phyloP scores from a whole-genome alignment of 2,329 filamentous ascomycete species.

The Botrytis cinerea region DNA sequence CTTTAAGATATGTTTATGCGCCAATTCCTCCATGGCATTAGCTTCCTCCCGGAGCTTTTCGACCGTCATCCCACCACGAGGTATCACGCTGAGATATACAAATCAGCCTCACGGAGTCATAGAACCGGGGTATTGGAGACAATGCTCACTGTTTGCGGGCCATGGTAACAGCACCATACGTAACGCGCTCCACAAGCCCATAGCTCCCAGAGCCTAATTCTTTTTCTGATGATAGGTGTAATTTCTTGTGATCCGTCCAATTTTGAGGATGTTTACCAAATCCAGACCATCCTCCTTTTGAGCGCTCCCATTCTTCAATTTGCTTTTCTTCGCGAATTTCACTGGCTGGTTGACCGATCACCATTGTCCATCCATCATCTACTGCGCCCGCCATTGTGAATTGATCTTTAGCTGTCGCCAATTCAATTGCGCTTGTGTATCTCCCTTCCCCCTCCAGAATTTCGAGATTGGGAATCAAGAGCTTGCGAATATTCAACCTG shows the following conservation, averaged over 20 bases:
- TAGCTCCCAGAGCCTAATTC: constrained; percentile 48
- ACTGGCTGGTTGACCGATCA: constrained; percentile 30
- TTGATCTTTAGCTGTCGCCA: not conserved
- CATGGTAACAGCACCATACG: constrained; percentile 45
- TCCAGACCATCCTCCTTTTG: constrained; percentile 35
- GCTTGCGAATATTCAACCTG: not conserved
- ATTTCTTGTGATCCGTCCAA: constrained; percentile 28
- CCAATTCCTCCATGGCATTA: constrained; percentile 50
- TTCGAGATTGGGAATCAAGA: not conserved
- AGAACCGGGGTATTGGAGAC: not conserved
- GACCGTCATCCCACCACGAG: constrained; percentile 41
- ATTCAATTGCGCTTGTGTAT: not conserved
- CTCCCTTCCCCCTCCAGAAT: not conserved
- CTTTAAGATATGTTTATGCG: constrained; percentile 52
- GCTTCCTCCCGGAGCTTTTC: constrained; percentile 50
- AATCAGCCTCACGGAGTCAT: constrained; percentile 33
- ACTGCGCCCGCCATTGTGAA: constrained; percentile 5
- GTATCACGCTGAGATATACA: constrained; percentile 27
- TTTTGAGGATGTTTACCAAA: constrained; percentile 33
- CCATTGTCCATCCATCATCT: constrained; percentile 33
- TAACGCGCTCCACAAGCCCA: constrained; percentile 49
- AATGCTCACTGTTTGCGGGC: constrained; percentile 46
- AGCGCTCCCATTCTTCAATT: constrained; percentile 34
- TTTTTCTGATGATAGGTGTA: constrained; percentile 33
- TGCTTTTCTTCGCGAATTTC: constrained; percentile 33